Percentiles rank a stretch among this genome's conserved stretches.
Conservation (phyloP, 2,329 filamentous ascomycete species). For the Fonsecaea erecta region DNA sequence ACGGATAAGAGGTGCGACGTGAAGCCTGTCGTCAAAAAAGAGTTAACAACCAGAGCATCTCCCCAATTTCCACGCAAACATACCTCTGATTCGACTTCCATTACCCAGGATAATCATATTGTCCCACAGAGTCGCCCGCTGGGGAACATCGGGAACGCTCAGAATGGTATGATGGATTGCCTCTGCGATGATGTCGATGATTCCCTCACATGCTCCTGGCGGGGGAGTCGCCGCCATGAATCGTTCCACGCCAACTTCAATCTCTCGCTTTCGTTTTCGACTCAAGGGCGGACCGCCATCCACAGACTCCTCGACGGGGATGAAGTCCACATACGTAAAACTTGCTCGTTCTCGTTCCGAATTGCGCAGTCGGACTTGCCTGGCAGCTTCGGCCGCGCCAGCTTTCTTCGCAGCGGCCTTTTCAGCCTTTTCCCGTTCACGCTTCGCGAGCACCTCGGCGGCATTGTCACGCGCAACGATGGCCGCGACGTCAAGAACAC, state of each 20-base stretch:
- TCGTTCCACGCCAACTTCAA: slow-evolving; percentile 66
- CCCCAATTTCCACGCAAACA: slow-evolving; percentile 24
- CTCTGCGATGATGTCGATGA: slow-evolving; percentile 82
- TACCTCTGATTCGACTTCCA: slow-evolving; percentile 69
- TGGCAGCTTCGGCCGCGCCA: slow-evolving; percentile 51
- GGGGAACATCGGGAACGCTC: slow-evolving; percentile 80
- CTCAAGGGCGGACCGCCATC: slow-evolving; percentile 57
- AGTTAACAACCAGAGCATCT: slow-evolving; percentile 40
- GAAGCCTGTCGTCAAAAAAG: slow-evolving; percentile 69
- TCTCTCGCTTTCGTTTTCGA: slow-evolving; percentile 56
- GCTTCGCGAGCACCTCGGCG: slow-evolving; percentile 64
- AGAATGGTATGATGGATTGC: slow-evolving; percentile 83
- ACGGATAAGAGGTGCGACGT: slow-evolving; percentile 84
- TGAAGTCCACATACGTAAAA: slow-evolving; percentile 66
- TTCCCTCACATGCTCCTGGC: slow-evolving; percentile 56
- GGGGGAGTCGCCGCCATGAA: slow-evolving; percentile 61
- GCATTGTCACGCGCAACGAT: slow-evolving; percentile 68
- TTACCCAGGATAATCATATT: slow-evolving; percentile 90
- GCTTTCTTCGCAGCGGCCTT: slow-evolving; percentile 60
- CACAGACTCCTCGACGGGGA: slow-evolving; percentile 58
- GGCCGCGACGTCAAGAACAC: slow-evolving; percentile 67
- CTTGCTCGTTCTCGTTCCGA: slow-evolving; percentile 62
- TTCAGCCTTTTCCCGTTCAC: slow-evolving; percentile 67
- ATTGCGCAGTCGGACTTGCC: slow-evolving; percentile 61
- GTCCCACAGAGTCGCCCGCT: slow-evolving; percentile 88